phyloP scores from a whole-genome alignment of 2,329 filamentous ascomycete genomes.

The Thermothelomyces thermophilus region DNA sequence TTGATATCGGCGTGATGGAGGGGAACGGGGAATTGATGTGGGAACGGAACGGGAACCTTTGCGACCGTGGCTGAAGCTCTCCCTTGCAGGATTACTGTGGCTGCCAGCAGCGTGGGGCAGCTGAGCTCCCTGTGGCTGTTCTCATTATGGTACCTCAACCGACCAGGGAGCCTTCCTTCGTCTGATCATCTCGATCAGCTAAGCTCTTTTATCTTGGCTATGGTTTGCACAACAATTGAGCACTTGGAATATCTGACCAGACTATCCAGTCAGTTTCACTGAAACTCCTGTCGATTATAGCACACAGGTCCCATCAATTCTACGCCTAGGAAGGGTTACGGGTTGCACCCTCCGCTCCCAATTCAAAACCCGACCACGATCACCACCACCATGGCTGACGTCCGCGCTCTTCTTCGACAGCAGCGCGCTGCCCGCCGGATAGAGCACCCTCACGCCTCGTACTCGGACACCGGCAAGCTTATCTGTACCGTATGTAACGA shows the following conservation, averaged over 20 bases:
- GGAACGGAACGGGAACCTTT: constrained; percentile 4
- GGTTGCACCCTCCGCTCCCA: constrained; percentile 3
- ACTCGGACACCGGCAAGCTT: constrained; percentile 61
- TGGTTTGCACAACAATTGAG: too few species aligned
- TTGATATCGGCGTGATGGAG: background rate
- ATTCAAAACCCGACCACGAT: background rate
- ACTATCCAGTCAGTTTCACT: too few species aligned
- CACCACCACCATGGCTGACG: constrained; percentile 59
- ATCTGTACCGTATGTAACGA: constrained; percentile 61
- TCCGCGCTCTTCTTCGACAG: constrained; percentile 70
- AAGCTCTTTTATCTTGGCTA: too few species aligned
- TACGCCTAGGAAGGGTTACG: background rate
- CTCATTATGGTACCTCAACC: background rate
- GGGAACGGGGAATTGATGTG: background rate
- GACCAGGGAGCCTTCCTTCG: too few species aligned
- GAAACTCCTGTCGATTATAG: background rate
- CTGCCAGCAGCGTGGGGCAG: background rate
- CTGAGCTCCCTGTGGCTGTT: constrained; percentile 9
- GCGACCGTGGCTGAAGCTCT: constrained; percentile 22
- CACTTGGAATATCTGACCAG: too few species aligned
- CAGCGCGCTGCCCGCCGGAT: constrained; percentile 70
- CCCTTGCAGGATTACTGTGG: constrained; percentile 4
- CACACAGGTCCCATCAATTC: background rate
- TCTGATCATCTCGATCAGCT: too few species aligned
- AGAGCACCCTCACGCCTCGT: constrained; percentile 60